A percentile compares a stretch with the other conserved stretches of the same genome.
phyloP scores from a whole-genome alignment of 2,329 filamentous ascomycete genomes.

The Claviceps paspali region DNA sequence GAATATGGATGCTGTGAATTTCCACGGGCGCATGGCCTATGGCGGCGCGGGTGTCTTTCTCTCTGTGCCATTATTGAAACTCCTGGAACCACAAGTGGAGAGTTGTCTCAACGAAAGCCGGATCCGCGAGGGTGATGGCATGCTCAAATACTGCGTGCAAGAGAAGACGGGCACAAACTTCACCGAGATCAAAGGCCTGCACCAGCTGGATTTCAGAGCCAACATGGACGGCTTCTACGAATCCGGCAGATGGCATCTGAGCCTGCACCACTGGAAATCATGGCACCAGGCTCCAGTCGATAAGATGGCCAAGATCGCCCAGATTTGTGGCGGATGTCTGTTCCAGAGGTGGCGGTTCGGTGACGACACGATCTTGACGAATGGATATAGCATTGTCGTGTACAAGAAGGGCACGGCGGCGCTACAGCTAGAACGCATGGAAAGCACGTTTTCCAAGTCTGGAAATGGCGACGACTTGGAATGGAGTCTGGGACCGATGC shows the following conservation, averaged over 20 bases:
- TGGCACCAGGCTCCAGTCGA: conserved; percentile 34
- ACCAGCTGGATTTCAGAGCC: conserved; percentile 40
- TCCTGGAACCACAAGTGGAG: conserved; percentile 31
- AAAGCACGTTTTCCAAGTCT: conserved; percentile 28
- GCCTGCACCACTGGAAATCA: conserved; percentile 48
- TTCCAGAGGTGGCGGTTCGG: conserved; percentile 38
- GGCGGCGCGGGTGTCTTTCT: conserved; percentile 47
- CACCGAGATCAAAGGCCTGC: conserved; percentile 38
- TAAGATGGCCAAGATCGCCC: conserved; percentile 8
- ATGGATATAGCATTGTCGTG: conserved; percentile 41
- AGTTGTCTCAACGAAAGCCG: conserved; percentile 30
- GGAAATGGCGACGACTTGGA: conserved; percentile 31
- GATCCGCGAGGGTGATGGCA: conserved; percentile 33
- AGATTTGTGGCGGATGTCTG: conserved; percentile 42
- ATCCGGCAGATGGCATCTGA: conserved; percentile 36
- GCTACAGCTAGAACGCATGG: conserved; percentile 30
- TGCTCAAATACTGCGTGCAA: conserved; percentile 42
- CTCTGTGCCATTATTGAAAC: conserved; percentile 32
- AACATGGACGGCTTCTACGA: conserved; percentile 47
- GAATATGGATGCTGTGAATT: conserved; percentile 32
- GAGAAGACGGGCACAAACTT: conserved; percentile 36
- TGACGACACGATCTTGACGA: conserved; percentile 35
- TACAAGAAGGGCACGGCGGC: conserved; percentile 26
- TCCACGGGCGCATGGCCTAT: conserved; percentile 43
- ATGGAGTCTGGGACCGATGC: conserved; percentile 37